Conservation (phyloP, 192 early-diverging fungal genomes). For the Rhizoclosmatium globosum region DNA sequence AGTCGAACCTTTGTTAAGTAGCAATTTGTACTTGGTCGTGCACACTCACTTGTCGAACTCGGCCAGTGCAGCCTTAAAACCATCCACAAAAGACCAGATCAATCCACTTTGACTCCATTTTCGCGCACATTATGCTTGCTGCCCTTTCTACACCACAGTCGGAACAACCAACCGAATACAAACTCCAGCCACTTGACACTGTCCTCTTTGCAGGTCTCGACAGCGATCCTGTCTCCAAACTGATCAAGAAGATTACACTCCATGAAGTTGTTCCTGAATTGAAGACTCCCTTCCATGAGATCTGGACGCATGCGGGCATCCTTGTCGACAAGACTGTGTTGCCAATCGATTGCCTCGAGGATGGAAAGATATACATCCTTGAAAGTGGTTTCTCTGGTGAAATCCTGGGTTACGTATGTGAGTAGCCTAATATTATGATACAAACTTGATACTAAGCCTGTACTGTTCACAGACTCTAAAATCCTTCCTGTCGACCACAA, state of each 20-base stretch:
- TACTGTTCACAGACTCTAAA: neutral
- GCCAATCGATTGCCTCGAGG: conserved; percentile 40
- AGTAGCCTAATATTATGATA: neutral
- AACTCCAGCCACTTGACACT: conserved; percentile 10
- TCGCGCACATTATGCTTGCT: no score
- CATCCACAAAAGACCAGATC: no score
- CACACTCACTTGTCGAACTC: no score
- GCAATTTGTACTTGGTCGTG: no score
- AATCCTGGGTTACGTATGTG: neutral
- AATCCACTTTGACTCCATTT: no score
- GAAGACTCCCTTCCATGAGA: neutral
- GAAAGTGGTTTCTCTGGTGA: neutral
- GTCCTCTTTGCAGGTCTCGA: conserved; percentile 33
- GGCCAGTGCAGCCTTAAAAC: no score
- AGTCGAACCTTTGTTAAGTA: no score
- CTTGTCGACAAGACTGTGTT: conserved; percentile 43
- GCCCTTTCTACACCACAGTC: no score
- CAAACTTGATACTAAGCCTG: neutral
- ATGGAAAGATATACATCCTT: conserved; percentile 36
- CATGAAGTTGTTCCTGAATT: conserved; percentile 33
- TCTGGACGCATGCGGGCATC: conserved; percentile 22
- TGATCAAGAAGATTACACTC: conserved; percentile 24
- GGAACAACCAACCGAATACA: no score
- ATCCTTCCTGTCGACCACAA: conserved; percentile 12
- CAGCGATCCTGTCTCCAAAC: conserved; percentile 37